These are phyloP conservation scores for Hypoxylon sp. DNA, from an alignment of 2,329 filamentous ascomycete species.

Conservation along the genomic window DNA sequence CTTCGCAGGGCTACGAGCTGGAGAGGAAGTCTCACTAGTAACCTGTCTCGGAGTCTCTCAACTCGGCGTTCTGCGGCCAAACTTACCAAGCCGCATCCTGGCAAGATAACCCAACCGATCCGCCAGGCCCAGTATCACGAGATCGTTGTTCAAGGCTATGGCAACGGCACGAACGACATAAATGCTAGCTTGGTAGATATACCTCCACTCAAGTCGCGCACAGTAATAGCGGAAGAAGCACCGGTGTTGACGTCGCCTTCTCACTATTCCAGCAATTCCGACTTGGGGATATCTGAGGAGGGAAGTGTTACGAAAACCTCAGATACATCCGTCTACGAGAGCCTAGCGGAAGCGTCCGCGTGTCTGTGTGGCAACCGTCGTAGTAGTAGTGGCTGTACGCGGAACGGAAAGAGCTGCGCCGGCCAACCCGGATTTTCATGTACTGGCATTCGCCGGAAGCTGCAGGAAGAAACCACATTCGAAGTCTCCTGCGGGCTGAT, in stretches of 20 bases:
- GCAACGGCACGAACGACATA: slow-evolving; percentile 65
- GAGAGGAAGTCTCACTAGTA: slow-evolving; percentile 52
- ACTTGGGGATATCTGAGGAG: slow-evolving; percentile 34
- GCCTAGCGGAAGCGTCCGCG: slow-evolving; percentile 5
- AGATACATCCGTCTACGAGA: slow-evolving; percentile 42
- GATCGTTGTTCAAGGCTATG: slow-evolving; percentile 68
- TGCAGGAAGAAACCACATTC: slow-evolving; percentile 13
- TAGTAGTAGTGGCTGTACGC: slow-evolving; percentile 3
- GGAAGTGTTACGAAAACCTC: slow-evolving; percentile 41
- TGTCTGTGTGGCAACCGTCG: slow-evolving; percentile 11
- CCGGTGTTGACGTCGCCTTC: slow-evolving; percentile 32
- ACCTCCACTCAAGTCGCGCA: slow-evolving; percentile 1
- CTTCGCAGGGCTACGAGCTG: slow-evolving; percentile 36
- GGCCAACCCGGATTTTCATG: slow-evolving; percentile 4
- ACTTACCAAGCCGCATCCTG: slow-evolving; percentile 45
- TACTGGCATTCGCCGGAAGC: slow-evolving; percentile 15
- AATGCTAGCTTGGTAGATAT: slow-evolving; percentile 5
- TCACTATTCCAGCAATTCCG: slow-evolving; percentile 38
- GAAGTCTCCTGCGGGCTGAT: slow-evolving; percentile 23
- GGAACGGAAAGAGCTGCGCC: background rate
- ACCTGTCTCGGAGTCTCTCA: slow-evolving; percentile 51
- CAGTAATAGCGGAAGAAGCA: slow-evolving; percentile 19
- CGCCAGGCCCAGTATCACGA: slow-evolving; percentile 60
- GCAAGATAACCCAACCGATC: background rate
- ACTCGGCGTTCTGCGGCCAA: slow-evolving; percentile 56